Evolutionary conservation across 225 moss, liverwort and hornwort species (phyloP).

Genomic region (Sphagnum tenellum): DNA sequence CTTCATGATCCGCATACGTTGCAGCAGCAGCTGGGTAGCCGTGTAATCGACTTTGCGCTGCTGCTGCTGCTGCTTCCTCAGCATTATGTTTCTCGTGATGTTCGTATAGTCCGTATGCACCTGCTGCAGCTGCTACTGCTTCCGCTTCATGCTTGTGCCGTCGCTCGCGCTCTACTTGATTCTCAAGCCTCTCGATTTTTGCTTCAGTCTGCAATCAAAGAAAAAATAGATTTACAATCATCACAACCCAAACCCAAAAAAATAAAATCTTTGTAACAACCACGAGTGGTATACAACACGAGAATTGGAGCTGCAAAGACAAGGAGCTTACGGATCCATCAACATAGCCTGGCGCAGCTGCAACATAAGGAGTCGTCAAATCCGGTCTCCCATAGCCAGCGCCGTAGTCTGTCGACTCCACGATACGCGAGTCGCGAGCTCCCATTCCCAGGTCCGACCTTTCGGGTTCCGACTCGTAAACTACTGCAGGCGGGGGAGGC

Average conservation of each 20-base stretch:
- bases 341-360: too few species aligned
- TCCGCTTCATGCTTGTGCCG: constrained; percentile 27
- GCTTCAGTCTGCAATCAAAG: constrained; percentile 6
- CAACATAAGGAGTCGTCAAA: neutral
- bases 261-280: constrained; percentile 4
- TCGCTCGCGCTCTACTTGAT: constrained; percentile 23
- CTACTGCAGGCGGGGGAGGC: too few species aligned
- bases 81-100: constrained; percentile 20
- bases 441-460: constrained; percentile 33
- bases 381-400: constrained; percentile 17
- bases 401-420: constrained; percentile 7
- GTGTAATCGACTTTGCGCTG: too few species aligned
- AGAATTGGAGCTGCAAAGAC: too few species aligned
- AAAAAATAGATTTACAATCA: neutral
- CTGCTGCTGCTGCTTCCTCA: constrained; percentile 14
- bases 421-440: constrained; percentile 3
- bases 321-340: too few species aligned
- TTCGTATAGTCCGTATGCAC: constrained; percentile 21
- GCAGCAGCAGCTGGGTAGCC: too few species aligned
- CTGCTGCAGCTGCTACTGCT: constrained; percentile 16
- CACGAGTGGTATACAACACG: neutral
- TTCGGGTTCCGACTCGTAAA: constrained; percentile 4
- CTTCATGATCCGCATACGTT: too few species aligned
- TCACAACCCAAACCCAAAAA: neutral
- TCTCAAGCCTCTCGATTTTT: constrained; percentile 13